Conservation (phyloP, 805 yeast species). For the Kodamaea fukazawae region DNA sequence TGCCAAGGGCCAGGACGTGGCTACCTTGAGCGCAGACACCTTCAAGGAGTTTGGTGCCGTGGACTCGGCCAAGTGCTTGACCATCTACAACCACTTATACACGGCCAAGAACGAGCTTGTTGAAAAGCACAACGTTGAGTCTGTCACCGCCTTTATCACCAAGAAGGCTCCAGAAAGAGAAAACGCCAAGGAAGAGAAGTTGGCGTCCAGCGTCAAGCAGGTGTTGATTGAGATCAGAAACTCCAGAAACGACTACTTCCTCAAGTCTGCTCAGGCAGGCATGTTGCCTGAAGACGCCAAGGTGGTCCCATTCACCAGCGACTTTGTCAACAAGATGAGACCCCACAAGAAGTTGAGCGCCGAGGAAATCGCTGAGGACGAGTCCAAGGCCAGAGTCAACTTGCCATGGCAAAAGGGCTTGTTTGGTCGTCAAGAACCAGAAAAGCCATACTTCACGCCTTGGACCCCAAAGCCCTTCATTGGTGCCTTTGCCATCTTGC, state of each 20-base stretch:
- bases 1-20: conserved; percentile 23
- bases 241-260: conserved; percentile 31
- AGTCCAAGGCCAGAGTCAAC: conserved; percentile 45
- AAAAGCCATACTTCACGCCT: conserved; percentile 88
- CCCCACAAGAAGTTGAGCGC: conserved; percentile 40
- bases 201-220: conserved; percentile 34
- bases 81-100: conserved; percentile 27
- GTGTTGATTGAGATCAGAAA: conserved; percentile 36
- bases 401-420: conserved; percentile 80
- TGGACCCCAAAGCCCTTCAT: conserved; percentile 94
- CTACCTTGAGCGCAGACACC: conserved; percentile 17
- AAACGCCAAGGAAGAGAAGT: conserved; percentile 28
- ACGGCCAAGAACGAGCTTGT: conserved; percentile 28
- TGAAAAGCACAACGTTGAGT: conserved; percentile 16
- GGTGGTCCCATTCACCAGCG: conserved; percentile 26
- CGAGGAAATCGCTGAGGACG: conserved; percentile 51
- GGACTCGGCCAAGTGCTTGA: conserved; percentile 37
- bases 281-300: conserved; percentile 28
- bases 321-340: conserved; percentile 24
- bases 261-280: conserved; percentile 25
- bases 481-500: conserved; percentile 88
- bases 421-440: conserved; percentile 76
- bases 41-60: conserved; percentile 15
- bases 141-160: conserved; percentile 25
- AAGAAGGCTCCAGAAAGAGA: conserved; percentile 36